Evolutionary conservation across 306 rosid genomes (phyloP).

Genomic region (Erythrophleum fordii): DNA sequence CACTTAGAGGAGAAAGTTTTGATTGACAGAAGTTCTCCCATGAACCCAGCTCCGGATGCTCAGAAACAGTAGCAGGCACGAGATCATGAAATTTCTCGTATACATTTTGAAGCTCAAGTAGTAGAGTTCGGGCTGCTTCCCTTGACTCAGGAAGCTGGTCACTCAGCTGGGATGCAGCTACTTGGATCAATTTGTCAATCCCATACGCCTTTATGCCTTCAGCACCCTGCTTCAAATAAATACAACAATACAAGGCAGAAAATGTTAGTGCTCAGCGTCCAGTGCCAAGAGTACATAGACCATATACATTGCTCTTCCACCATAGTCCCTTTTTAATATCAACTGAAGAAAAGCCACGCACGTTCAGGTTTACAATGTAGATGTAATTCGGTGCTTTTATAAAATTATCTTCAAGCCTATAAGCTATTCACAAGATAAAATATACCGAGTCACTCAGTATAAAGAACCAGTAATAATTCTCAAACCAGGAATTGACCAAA

Average conservation of each 20-base stretch:
- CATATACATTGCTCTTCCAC: slow-evolving; percentile 19
- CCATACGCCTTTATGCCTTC: slow-evolving; percentile 90
- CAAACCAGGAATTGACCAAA: not conserved
- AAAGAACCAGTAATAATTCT: not conserved
- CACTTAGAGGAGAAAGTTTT: slow-evolving; percentile 87
- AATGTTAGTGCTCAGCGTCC: slow-evolving; percentile 30
- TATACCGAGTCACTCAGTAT: not conserved
- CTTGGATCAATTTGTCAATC: slow-evolving; percentile 87
- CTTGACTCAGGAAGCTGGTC: slow-evolving; percentile 98
- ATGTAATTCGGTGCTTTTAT: slow-evolving; percentile 18
- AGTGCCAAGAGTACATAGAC: not conserved
- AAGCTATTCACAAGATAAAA: not conserved
- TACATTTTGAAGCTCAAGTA: slow-evolving; percentile 82
- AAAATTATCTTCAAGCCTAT: not conserved
- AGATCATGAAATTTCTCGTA: slow-evolving; percentile 62
- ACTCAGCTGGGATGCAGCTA: slow-evolving; percentile 90
- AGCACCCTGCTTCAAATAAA: slow-evolving; percentile 64
- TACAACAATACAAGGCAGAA: slow-evolving; percentile 17
- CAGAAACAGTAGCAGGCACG: slow-evolving; percentile 45
- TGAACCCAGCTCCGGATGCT: slow-evolving; percentile 56
- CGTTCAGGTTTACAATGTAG: not conserved
- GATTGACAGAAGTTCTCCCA: slow-evolving; percentile 94
- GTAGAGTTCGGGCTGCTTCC: slow-evolving; percentile 91
- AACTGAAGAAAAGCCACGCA: slow-evolving; percentile 3
- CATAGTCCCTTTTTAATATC: slow-evolving; percentile 20